These are phyloP conservation scores for Phialophora verrucosa DNA, from an alignment of 2,329 filamentous ascomycete genomes.

Conservation along the genomic window DNA sequence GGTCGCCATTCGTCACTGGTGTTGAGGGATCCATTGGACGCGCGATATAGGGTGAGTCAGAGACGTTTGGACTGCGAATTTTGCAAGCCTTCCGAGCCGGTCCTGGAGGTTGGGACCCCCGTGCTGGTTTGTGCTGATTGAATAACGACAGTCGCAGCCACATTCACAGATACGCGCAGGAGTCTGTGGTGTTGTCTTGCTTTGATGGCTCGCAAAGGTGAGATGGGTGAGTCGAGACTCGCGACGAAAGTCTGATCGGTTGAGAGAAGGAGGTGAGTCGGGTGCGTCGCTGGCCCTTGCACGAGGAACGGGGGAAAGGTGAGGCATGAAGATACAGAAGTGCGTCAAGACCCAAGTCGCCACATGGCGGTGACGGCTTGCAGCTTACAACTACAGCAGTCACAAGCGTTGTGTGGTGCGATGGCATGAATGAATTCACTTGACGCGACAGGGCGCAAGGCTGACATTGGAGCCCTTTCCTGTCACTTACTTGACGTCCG, in stretches of 20 bases:
- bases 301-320: neutral
- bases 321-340: neutral
- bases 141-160: neutral
- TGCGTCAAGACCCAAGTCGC: neutral
- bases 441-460: too few relatives aligned
- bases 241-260: too few relatives aligned
- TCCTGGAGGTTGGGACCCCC: neutral
- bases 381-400: too few relatives aligned
- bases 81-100: neutral
- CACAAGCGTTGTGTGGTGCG: neutral
- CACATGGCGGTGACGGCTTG: neutral
- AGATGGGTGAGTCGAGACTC: too few relatives aligned
- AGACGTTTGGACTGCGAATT: neutral
- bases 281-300: neutral
- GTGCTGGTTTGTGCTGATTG: neutral
- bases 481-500: neutral
- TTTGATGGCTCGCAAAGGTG: neutral
- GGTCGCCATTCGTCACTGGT: neutral
- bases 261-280: neutral
- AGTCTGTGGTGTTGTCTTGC: neutral
- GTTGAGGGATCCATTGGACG: neutral
- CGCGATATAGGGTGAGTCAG: neutral
- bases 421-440: neutral
- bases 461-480: neutral
- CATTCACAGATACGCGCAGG: neutral